Conservation (phyloP, 2,329 filamentous ascomycete species). For the Whalleya microplaca region DNA sequence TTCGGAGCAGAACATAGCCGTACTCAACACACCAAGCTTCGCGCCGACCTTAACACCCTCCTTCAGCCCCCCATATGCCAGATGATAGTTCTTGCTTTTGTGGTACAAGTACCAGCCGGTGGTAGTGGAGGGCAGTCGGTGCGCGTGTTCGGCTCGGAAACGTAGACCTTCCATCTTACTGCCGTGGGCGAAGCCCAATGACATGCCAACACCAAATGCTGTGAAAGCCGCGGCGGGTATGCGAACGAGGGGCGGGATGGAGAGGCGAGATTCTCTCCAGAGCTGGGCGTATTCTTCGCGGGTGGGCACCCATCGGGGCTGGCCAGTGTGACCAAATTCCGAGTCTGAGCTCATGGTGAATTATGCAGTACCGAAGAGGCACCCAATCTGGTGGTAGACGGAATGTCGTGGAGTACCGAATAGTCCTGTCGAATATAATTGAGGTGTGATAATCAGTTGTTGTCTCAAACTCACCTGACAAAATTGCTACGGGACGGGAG, state of each 20-base stretch:
- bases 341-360: neutral
- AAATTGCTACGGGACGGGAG: neutral
- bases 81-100: conserved; percentile 94
- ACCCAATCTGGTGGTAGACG: neutral
- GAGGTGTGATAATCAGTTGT: neutral
- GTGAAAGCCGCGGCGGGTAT: conserved; percentile 66
- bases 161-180: conserved; percentile 75
- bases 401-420: neutral
- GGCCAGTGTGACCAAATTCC: neutral
- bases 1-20: conserved; percentile 79
- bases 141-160: conserved; percentile 95
- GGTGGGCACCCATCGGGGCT: conserved; percentile 22
- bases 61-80: conserved; percentile 74
- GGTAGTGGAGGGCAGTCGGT: conserved; percentile 82
- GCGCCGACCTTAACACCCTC: conserved; percentile 78
- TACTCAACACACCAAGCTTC: conserved; percentile 72
- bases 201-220: conserved; percentile 70
- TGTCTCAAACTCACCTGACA: neutral
- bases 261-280: conserved; percentile 53
- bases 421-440: neutral
- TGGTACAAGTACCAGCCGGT: conserved; percentile 98
- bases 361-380: neutral
- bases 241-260: conserved; percentile 66
- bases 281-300: conserved; percentile 39
- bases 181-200: conserved; percentile 73